Percentiles rank a stretch among this genome's conserved stretches.
These are phyloP conservation scores for Kazachstania taianensis DNA, from an alignment of 805 yeast species.

Conservation along the genomic window DNA sequence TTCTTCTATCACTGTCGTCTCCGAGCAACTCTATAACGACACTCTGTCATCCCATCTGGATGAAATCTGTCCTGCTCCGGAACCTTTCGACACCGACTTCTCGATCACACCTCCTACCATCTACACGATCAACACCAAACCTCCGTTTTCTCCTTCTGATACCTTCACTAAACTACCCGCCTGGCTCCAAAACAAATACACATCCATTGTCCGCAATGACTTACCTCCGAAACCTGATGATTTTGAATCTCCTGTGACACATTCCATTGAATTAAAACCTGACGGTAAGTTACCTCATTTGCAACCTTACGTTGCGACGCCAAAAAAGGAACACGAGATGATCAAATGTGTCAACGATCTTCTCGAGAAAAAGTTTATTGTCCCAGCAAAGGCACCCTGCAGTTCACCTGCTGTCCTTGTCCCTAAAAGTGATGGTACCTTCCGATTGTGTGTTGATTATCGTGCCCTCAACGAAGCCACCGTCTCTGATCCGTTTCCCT, in stretches of 20 bases:
- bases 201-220: neutral
- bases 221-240: neutral
- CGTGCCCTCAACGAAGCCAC: conserved; percentile 7
- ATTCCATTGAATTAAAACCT: conserved; percentile 5
- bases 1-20: no score
- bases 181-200: neutral
- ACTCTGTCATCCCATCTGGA: no score
- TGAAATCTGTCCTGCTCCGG: neutral
- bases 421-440: conserved; percentile 9
- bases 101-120: no score
- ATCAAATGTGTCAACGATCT: conserved; percentile 5
- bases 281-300: conserved; percentile 5
- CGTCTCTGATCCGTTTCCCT: conserved; percentile 6
- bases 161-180: neutral
- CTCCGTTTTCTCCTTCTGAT: no score
- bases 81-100: no score
- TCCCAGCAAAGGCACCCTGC: conserved; percentile 7
- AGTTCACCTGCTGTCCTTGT: conserved; percentile 12
- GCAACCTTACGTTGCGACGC: conserved; percentile 10
- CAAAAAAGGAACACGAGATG: conserved; percentile 6
- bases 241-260: neutral
- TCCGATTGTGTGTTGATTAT: conserved; percentile 9
- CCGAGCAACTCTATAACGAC: no score
- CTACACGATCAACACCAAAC: no score
- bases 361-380: conserved; percentile 5